These are phyloP conservation scores for Nannochloris sp. DNA, from an alignment of 139 green algal genomes.

Conservation along the genomic window DNA sequence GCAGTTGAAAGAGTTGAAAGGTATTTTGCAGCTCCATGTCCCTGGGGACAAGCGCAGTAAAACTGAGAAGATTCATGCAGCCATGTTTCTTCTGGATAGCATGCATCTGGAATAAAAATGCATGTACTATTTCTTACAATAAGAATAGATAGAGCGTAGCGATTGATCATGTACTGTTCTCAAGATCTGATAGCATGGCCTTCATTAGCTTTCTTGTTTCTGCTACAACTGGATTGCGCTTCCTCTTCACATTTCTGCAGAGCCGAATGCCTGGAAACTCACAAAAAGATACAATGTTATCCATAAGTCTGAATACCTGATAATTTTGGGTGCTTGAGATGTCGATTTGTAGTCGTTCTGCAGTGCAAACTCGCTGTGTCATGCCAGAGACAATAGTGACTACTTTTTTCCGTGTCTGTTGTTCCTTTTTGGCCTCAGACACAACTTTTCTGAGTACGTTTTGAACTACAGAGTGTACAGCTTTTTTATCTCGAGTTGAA, in stretches of 20 bases:
- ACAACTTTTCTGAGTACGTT: background rate
- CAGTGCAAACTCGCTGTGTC: background rate
- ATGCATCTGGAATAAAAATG: background rate
- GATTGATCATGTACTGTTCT: background rate
- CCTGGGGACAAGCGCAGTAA: too few species aligned
- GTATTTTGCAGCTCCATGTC: background rate
- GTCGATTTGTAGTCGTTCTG: background rate
- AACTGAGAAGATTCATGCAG: too few species aligned
- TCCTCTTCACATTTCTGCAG: background rate
- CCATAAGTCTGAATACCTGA: background rate
- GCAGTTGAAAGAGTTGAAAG: background rate
- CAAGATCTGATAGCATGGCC: background rate
- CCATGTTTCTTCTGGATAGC: background rate
- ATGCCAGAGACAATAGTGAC: background rate
- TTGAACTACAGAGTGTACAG: background rate
- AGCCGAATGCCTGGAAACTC: background rate
- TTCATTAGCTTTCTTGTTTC: slow-evolving; percentile 1
- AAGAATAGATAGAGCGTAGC: too few species aligned
- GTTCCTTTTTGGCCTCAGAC: background rate
- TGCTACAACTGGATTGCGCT: background rate
- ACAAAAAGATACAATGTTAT: slow-evolving; percentile 2
- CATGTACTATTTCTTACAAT: background rate
- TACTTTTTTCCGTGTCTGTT: background rate
- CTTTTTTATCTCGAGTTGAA: background rate
- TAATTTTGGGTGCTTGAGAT: too few species aligned